Conservation (phyloP, 331 rosid genomes). For the Saraca asoca region DNA sequence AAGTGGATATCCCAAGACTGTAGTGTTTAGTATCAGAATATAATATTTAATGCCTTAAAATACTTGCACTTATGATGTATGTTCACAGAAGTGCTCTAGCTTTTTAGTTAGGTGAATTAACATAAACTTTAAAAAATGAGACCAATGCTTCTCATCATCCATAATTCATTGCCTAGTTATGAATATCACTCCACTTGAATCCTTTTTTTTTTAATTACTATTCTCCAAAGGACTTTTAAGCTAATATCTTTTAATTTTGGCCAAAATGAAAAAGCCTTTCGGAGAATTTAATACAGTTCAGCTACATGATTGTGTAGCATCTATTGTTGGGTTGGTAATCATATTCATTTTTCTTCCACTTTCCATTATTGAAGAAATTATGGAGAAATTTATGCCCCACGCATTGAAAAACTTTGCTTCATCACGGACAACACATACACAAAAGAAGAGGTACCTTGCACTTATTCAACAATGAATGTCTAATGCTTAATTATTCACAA, state of each 20-base stretch:
- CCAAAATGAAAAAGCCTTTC: not conserved
- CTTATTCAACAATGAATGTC: conserved; percentile 8
- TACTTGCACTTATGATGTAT: too few species aligned
- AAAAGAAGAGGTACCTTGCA: conserved; percentile 66
- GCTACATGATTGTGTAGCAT: not conserved
- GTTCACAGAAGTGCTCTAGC: not conserved
- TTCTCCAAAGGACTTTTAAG: not conserved
- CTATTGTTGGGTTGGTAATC: conserved; percentile 14
- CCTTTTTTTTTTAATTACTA: not conserved
- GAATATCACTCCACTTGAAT: conserved; percentile 16
- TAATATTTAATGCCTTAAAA: not conserved
- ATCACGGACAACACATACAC: conserved; percentile 86
- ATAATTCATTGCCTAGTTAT: not conserved
- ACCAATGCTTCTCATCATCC: not conserved
- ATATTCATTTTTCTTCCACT: too few species aligned
- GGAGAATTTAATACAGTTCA: not conserved
- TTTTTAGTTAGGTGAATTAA: not conserved
- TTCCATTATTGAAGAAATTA: too few species aligned
- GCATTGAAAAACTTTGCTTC: too few species aligned
- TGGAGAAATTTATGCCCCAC: too few species aligned
- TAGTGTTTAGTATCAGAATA: not conserved
- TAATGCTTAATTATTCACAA: not conserved
- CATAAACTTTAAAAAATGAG: not conserved
- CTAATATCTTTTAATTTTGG: conserved; percentile 5
- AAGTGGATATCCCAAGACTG: not conserved